These are phyloP conservation scores for Xenoacremonium recifei DNA, from an alignment of 2,329 filamentous ascomycete species.

Conservation along the genomic window DNA sequence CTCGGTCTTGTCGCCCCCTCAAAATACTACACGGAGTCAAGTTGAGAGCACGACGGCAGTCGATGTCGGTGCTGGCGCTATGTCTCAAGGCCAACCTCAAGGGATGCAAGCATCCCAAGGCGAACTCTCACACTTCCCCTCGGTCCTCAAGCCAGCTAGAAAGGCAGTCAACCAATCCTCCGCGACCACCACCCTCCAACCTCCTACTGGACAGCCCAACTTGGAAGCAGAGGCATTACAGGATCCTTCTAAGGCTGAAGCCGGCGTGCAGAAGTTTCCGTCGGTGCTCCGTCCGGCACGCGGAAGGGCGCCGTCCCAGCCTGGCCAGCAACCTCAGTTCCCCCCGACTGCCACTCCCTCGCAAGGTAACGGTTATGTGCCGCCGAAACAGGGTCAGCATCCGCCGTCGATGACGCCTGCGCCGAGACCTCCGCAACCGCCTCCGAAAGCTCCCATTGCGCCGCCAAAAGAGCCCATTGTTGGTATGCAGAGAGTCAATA, in stretches of 20 bases:
- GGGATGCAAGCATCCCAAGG: no score
- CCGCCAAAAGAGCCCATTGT: conserved; percentile 17
- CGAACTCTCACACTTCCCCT: conserved; percentile 6
- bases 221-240: conserved; percentile 1
- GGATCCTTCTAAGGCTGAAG: not conserved
- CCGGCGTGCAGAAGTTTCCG: conserved; percentile 5
- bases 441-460: no score
- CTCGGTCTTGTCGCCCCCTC: conserved; percentile 20
- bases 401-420: conserved; percentile 25
- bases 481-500: conserved; percentile 20
- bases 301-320: conserved; percentile 10
- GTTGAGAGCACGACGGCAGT: no score
- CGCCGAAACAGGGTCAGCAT: conserved; percentile 20
- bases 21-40: no score
- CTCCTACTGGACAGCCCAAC: not conserved
- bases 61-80: not conserved
- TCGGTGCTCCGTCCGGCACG: conserved; percentile 11
- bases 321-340: conserved; percentile 8
- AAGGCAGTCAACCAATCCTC: conserved; percentile 4
- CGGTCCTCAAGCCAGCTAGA: conserved; percentile 16
- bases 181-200: not conserved
- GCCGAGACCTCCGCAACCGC: conserved; percentile 15
- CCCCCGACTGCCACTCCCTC: not conserved
- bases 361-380: conserved; percentile 18
- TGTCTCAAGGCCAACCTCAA: not conserved